These are phyloP conservation scores for Madurella fahalii DNA, from an alignment of 2,329 filamentous ascomycete species.

Conservation along the genomic window DNA sequence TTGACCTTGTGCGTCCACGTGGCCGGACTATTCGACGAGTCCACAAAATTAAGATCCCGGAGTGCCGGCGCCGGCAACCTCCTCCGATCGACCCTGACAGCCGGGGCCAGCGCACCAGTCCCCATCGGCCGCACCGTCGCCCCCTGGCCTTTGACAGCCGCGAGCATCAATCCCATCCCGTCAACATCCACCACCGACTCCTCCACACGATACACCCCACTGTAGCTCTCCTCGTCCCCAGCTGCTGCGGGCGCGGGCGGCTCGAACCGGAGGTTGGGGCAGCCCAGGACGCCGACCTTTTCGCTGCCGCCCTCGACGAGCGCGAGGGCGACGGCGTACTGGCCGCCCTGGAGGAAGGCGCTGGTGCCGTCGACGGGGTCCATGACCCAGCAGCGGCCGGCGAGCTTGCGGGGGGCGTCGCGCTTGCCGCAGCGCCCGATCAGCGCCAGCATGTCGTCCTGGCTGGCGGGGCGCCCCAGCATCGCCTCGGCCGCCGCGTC, in stretches of 20 bases:
- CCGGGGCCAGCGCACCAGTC: neutral
- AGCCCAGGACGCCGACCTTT: constrained; percentile 21
- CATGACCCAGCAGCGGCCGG: constrained; percentile 20
- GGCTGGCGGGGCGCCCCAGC: constrained; percentile 57
- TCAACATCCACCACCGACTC: constrained; percentile 12
- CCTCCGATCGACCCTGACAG: constrained; percentile 5
- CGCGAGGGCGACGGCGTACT: constrained; percentile 23
- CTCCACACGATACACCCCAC: constrained; percentile 1
- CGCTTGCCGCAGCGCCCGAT: constrained; percentile 15
- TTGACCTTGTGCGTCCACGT: constrained; percentile 18
- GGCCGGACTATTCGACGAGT: constrained; percentile 21
- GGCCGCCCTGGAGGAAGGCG: constrained; percentile 19
- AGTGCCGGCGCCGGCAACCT: neutral
- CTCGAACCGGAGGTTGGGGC: constrained; percentile 18
- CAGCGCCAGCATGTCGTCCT: constrained; percentile 47
- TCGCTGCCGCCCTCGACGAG: constrained; percentile 19
- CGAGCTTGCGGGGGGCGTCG: neutral
- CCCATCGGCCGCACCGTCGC: constrained; percentile 17
- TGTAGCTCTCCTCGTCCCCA: neutral
- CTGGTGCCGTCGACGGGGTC: constrained; percentile 26
- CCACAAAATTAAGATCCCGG: constrained; percentile 22
- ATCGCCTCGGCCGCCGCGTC: constrained; percentile 55
- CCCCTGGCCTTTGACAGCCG: constrained; percentile 20
- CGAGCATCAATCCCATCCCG: constrained; percentile 20
- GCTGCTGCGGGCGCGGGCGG: no score